Base-by-base conservation (phyloP, 306 rosid genomes). In the Inga laurina region DNA sequence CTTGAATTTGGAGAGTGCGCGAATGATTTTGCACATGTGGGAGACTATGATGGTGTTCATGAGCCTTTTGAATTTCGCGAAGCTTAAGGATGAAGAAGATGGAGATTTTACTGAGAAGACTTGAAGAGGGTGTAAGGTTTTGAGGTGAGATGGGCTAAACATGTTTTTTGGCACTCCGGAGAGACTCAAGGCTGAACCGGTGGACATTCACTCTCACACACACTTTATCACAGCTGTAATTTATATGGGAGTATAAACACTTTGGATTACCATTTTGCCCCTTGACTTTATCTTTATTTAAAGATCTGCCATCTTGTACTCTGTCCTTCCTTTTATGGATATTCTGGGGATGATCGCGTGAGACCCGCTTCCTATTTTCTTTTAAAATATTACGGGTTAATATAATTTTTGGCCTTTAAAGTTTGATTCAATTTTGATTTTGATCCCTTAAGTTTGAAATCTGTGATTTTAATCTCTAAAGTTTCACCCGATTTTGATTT, bases 1-100 rank as follows among this genome's bases (percentile, higher is more conserved):
- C 65, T 90, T 96, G 85, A 86, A 83, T 61, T 86, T 88, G 73
- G 94, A 92, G 1, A 97, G 87, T 8, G 83, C 81, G 0, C 95
- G 92, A 12, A 86, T 62, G 66, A 89, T 80, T 2, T 92, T 89
- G 74, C 93, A 86, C 74, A 90, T 37, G 72, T 90, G 94, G 2
- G 96, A 91, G 68, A 90, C 82, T 72, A 94, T 65, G 87, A 92
- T 83, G 52, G 95, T 86, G 84, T 86, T 91, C 77, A 94, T 72
- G 46, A 90, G 84, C 68, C 84, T 85, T 77, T 97, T 97, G 72
- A 94, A 79, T 86, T 90, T 92, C 62, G 61, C 79, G 74, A 90
- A 87, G 82, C 76, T 77, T 64, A 86, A 57, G 57, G 90, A 13
- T 30, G 92, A 88, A 72, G 90, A 86, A 68, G 93, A 86, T 10